Percentiles rank a stretch among this genome's conserved stretches.
Conservation (phyloP, 148 eudicot species). For the Arbutus unedo region DNA sequence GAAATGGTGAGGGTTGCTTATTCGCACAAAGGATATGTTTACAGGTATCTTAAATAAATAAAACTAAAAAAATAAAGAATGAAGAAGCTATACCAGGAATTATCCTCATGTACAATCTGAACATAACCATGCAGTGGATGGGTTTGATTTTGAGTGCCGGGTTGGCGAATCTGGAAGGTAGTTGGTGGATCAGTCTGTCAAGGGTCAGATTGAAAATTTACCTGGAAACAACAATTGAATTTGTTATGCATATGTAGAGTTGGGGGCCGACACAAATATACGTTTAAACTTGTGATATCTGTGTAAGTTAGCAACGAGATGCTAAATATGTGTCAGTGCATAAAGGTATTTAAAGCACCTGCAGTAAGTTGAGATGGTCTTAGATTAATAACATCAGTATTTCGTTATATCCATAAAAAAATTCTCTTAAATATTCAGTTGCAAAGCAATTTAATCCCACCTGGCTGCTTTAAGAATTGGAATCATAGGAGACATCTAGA, state of each 20-base stretch:
- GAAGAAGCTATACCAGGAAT: not conserved
- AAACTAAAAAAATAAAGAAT: not conserved
- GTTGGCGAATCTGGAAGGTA: not conserved
- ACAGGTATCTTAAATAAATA: not conserved
- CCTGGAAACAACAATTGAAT: not conserved
- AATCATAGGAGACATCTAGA: not conserved
- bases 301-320: not conserved
- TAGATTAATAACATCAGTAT: not conserved
- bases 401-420: not conserved
- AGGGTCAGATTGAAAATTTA: not conserved
- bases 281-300: not conserved
- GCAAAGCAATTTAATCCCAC: not conserved
- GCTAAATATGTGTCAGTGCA: not conserved
- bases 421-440: not conserved
- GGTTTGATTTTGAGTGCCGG: constrained; percentile 1
- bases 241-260: too few relatives aligned
- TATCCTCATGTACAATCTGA: not conserved
- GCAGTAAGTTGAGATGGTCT: not conserved
- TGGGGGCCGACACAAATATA: too few relatives aligned
- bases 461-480: not conserved
- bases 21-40: not conserved
- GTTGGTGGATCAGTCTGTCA: not conserved
- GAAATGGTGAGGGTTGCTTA: not conserved
- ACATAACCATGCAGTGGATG: not conserved
- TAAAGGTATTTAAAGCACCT: not conserved